Evolutionary conservation across 106 monocot genomes (phyloP).

Genomic region (Cymbidium sinense): DNA sequence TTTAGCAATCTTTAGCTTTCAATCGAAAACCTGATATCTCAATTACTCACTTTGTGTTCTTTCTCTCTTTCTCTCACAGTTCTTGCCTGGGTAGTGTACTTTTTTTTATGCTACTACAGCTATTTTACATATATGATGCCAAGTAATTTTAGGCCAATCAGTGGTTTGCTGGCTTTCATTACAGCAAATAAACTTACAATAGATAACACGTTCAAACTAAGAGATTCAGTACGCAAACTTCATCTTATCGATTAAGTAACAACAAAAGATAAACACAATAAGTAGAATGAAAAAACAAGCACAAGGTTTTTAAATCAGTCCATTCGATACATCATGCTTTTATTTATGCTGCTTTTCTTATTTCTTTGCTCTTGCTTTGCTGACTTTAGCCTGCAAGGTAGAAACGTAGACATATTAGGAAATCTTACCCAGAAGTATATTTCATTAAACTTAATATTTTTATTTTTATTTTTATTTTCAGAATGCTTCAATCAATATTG

Average conservation of each 20-base stretch:
- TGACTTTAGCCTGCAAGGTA: slow-evolving; percentile 5
- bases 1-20: no score
- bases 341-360: no score
- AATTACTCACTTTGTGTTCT: no score
- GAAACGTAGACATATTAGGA: not conserved
- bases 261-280: not conserved
- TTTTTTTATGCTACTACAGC: no score
- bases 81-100: no score
- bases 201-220: not conserved
- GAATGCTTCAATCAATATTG: not conserved
- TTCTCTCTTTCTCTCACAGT: no score
- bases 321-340: not conserved
- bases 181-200: not conserved
- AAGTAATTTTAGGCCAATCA: no score
- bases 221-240: not conserved
- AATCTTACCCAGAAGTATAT: no score
- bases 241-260: not conserved
- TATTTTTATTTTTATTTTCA: not conserved
- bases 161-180: no score
- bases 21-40: no score
- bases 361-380: slow-evolving; percentile 1
- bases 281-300: not conserved
- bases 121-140: no score
- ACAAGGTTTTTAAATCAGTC: not conserved
- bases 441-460: not conserved